Percentiles rank a stretch among this genome's conserved stretches.
These are phyloP conservation scores for Fennellomyces sp. DNA, from an alignment of 371 early-diverging fungal species.

Conservation along the genomic window DNA sequence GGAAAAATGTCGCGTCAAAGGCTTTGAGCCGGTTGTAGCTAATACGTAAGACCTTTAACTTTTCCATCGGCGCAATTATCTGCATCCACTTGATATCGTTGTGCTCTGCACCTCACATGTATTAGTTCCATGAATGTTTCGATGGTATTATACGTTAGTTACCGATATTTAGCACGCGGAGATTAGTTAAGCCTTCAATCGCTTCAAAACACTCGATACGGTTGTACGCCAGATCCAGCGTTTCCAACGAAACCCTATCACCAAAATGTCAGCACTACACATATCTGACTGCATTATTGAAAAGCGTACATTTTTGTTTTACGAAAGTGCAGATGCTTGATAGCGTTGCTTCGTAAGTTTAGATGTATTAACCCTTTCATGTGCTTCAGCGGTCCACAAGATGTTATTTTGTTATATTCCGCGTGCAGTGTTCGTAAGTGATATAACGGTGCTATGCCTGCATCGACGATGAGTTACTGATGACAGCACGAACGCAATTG, in stretches of 20 bases:
- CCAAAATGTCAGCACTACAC: neutral
- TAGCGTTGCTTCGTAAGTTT: slow-evolving; percentile 45
- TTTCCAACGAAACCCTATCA: slow-evolving; percentile 47
- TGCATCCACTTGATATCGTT: slow-evolving; percentile 52
- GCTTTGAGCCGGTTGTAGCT: slow-evolving; percentile 51
- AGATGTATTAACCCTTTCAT: slow-evolving; percentile 43
- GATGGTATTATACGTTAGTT: neutral
- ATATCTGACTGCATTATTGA: neutral
- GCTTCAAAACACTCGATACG: slow-evolving; percentile 50
- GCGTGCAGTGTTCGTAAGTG: slow-evolving; percentile 52
- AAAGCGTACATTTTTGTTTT: slow-evolving; percentile 34
- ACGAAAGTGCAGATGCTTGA: slow-evolving; percentile 41
- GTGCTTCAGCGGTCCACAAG: slow-evolving; percentile 39
- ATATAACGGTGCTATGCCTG: slow-evolving; percentile 18
- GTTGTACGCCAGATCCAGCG: slow-evolving; percentile 55
- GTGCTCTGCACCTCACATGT: slow-evolving; percentile 33
- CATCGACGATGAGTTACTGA: neutral
- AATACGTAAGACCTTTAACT: slow-evolving; percentile 44
- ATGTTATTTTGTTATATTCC: slow-evolving; percentile 47
- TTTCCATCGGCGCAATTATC: slow-evolving; percentile 36
- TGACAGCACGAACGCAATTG: slow-evolving; percentile 2
- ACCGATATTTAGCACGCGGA: slow-evolving; percentile 49
- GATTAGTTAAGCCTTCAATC: slow-evolving; percentile 36
- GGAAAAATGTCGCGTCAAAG: slow-evolving; percentile 50
- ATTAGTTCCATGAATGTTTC: neutral